Percentiles rank a stretch among this genome's conserved stretches.
Conservation (phyloP, 805 yeast genomes). For the Candida dajiaensis region DNA sequence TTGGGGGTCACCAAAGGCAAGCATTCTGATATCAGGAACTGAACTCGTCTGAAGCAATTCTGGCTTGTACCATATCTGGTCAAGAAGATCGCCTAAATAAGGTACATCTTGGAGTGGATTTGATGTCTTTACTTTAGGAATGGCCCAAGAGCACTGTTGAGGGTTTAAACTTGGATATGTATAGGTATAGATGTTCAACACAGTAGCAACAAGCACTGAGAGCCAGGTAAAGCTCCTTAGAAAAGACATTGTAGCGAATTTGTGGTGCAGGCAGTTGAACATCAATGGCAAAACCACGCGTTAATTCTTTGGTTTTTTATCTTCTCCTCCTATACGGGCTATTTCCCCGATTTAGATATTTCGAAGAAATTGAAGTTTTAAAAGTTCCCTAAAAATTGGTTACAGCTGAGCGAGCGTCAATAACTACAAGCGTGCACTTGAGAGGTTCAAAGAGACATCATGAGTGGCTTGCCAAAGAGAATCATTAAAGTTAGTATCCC, state of each 20-base stretch:
- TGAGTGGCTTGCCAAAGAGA: slow-evolving; percentile 65
- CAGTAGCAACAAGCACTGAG: slow-evolving; percentile 30
- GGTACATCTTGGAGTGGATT: slow-evolving; percentile 16
- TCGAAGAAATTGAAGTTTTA: background rate
- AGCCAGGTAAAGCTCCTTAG: slow-evolving; percentile 21
- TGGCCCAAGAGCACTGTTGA: slow-evolving; percentile 55
- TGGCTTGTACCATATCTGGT: slow-evolving; percentile 24
- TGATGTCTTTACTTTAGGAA: slow-evolving; percentile 8
- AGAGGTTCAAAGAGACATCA: background rate
- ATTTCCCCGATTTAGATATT: background rate
- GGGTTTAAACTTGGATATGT: slow-evolving; percentile 66
- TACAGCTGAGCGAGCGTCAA: no score
- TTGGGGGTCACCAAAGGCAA: slow-evolving; percentile 96
- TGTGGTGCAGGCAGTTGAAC: background rate
- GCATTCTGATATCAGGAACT: slow-evolving; percentile 49
- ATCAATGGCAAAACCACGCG: background rate
- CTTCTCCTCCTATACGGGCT: background rate
- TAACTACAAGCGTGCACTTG: background rate
- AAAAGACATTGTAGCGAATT: slow-evolving; percentile 10
- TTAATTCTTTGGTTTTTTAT: background rate
- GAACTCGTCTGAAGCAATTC: slow-evolving; percentile 6
- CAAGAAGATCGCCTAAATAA: slow-evolving; percentile 18
- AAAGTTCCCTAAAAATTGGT: background rate
- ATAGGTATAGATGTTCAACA: slow-evolving; percentile 59
- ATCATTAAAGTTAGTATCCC: slow-evolving; percentile 64